A percentile compares a stretch with the other conserved stretches of the same genome.
Conservation (phyloP, 169 alveolate genomes). For the Plasmodium inui region DNA sequence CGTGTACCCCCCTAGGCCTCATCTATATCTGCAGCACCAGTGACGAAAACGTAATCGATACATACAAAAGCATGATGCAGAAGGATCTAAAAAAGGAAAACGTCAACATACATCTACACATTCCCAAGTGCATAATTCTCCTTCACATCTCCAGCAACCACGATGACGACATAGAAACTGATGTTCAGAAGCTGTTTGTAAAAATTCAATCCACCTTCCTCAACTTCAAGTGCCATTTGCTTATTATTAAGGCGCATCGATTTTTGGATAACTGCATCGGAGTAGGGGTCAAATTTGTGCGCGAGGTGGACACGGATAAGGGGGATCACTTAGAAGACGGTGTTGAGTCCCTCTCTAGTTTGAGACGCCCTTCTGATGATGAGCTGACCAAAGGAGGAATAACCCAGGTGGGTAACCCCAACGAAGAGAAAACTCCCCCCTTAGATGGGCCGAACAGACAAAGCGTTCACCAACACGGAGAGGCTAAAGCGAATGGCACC, state of each 20-base stretch:
- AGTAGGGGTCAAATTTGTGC: not conserved
- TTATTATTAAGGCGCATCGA: constrained; percentile 57
- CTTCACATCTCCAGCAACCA: constrained; percentile 46
- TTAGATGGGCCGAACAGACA: not conserved
- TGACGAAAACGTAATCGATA: constrained; percentile 27
- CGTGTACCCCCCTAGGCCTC: constrained; percentile 34
- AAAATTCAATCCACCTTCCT: constrained; percentile 42
- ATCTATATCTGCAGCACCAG: constrained; percentile 50
- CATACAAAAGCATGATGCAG: constrained; percentile 42
- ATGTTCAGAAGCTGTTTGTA: constrained; percentile 61
- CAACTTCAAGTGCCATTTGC: constrained; percentile 46
- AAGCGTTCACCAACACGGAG: not conserved
- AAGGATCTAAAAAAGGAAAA: constrained; percentile 10
- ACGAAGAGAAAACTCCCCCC: not conserved
- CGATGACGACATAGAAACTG: constrained; percentile 64
- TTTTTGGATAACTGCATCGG: not conserved
- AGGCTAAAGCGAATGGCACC: not conserved
- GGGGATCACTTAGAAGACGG: not conserved
- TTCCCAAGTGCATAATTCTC: constrained; percentile 46
- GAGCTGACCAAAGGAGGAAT: not conserved
- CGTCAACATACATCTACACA: not conserved
- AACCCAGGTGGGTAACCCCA: not conserved
- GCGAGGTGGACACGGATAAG: not conserved
- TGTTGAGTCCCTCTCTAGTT: not conserved
- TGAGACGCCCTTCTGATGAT: not conserved